Percentiles rank a stretch among this genome's conserved stretches.
Conservation (phyloP, 1,284 basidiomycete species). For the Papiliotrema nemorosa region DNA sequence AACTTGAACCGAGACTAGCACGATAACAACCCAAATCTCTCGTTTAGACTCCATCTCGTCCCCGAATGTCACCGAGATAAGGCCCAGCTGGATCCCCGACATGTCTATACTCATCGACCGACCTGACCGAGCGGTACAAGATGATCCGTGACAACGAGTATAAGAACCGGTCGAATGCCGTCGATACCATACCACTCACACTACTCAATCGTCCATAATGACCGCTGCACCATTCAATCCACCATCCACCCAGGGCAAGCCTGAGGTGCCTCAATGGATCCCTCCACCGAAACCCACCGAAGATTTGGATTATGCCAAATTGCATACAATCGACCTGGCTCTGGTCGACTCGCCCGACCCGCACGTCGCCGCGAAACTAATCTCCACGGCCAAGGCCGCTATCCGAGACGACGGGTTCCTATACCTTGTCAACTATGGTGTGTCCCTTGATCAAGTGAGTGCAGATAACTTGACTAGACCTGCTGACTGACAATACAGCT, state of each 20-base stretch:
- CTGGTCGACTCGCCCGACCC: slow-evolving; percentile 23
- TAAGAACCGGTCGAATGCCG: too few species aligned
- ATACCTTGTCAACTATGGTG: slow-evolving; percentile 27
- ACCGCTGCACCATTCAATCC: slow-evolving; percentile 19
- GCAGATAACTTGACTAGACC: not conserved
- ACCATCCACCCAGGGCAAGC: slow-evolving; percentile 18
- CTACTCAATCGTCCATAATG: not conserved
- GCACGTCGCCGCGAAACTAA: slow-evolving; percentile 13
- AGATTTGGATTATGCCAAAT: slow-evolving; percentile 21
- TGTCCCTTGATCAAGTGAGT: slow-evolving; percentile 23
- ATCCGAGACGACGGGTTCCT: slow-evolving; percentile 29
- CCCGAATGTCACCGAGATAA: too few species aligned
- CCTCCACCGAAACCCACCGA: slow-evolving; percentile 12
- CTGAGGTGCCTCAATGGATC: slow-evolving; percentile 9
- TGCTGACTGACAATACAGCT: slow-evolving; percentile 10
- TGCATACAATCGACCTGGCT: slow-evolving; percentile 19
- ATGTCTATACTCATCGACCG: too few species aligned
- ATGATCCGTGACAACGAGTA: too few species aligned
- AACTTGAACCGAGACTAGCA: too few species aligned
- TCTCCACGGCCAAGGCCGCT: slow-evolving; percentile 15
- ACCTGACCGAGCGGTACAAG: too few species aligned
- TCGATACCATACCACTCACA: too few species aligned
- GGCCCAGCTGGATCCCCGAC: too few species aligned
- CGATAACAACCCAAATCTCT: too few species aligned
- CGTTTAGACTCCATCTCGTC: too few species aligned